Evolutionary conservation across 306 rosid species (phyloP).

Genomic region (Alnus rubra): DNA sequence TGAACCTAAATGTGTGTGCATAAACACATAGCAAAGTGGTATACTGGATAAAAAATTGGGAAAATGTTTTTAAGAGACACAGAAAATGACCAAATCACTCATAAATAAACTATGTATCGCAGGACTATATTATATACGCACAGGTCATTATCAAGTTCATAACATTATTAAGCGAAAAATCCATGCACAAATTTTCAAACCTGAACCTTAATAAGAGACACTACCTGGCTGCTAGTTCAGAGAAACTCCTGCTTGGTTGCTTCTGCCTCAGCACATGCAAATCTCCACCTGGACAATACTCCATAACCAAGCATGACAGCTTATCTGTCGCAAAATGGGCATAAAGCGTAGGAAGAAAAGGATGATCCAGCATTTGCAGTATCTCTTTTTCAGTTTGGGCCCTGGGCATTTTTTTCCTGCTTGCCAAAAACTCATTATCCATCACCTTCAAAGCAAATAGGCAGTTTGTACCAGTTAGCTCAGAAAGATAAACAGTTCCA

Average conservation of each 20-base stretch:
- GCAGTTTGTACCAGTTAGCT: constrained; percentile 69
- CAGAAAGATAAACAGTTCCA: constrained; percentile 97
- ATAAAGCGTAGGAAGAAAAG: constrained; percentile 91
- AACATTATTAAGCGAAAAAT: not conserved
- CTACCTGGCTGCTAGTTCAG: constrained; percentile 90
- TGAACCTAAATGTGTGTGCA: not conserved
- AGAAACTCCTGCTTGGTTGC: constrained; percentile 74
- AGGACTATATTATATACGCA: not conserved
- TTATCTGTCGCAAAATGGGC: constrained; percentile 73
- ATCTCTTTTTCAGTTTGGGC: constrained; percentile 97
- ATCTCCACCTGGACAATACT: constrained; percentile 96
- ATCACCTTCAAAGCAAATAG: constrained; percentile 88
- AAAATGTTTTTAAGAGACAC: too few relatives aligned
- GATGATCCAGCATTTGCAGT: constrained; percentile 92
- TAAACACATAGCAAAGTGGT: too few relatives aligned
- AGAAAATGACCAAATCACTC: not conserved
- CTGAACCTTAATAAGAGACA: constrained; percentile 5
- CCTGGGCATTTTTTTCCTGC: constrained; percentile 75
- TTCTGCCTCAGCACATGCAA: constrained; percentile 91
- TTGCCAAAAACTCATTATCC: constrained; percentile 86
- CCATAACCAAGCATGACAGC: constrained; percentile 90
- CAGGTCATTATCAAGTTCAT: not conserved
- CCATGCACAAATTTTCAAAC: constrained; percentile 3
- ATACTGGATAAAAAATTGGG: too few relatives aligned
- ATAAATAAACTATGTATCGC: not conserved